Percentiles rank a stretch among this genome's conserved stretches.
These are phyloP conservation scores for Entomortierella parvispora DNA, from an alignment of 192 early-diverging fungal genomes.

Conservation along the genomic window DNA sequence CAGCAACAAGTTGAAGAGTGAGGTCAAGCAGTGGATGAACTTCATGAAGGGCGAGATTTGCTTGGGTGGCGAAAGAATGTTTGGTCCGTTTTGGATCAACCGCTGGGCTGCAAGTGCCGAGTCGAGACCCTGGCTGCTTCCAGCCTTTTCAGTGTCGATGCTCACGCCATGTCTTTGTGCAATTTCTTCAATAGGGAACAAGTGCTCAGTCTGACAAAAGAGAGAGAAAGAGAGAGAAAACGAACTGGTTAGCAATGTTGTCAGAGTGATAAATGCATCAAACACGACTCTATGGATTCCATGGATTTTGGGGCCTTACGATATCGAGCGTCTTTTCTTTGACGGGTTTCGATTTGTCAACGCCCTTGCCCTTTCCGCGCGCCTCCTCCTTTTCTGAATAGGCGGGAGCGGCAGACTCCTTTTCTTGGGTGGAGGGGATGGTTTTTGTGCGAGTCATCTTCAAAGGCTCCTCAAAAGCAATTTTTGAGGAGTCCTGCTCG, in stretches of 20 bases:
- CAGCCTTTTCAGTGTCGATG: constrained; percentile 69
- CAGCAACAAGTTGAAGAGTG: constrained; percentile 91
- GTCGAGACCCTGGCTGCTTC: constrained; percentile 76
- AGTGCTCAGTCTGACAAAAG: constrained; percentile 55
- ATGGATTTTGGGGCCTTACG: constrained; percentile 6
- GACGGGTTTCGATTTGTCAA: background rate
- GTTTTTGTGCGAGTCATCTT: constrained; percentile 32
- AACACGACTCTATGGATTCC: background rate
- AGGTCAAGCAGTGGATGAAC: constrained; percentile 78
- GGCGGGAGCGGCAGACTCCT: background rate
- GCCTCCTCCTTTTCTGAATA: constrained; percentile 6
- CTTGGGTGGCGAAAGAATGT: constrained; percentile 88
- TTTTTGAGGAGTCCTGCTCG: constrained; percentile 8
- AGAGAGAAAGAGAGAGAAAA: background rate
- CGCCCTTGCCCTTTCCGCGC: background rate
- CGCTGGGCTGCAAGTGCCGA: constrained; percentile 67
- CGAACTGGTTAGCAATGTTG: background rate
- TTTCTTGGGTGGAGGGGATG: constrained; percentile 1
- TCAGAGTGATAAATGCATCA: no score
- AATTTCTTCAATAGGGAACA: constrained; percentile 53
- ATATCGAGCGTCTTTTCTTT: constrained; percentile 38
- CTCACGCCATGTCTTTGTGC: constrained; percentile 45
- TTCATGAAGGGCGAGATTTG: constrained; percentile 77
- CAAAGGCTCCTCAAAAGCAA: constrained; percentile 14
- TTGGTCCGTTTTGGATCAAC: constrained; percentile 78